Evolutionary conservation across 305 asterid species (phyloP).

Genomic region (Rubia peregrina): DNA sequence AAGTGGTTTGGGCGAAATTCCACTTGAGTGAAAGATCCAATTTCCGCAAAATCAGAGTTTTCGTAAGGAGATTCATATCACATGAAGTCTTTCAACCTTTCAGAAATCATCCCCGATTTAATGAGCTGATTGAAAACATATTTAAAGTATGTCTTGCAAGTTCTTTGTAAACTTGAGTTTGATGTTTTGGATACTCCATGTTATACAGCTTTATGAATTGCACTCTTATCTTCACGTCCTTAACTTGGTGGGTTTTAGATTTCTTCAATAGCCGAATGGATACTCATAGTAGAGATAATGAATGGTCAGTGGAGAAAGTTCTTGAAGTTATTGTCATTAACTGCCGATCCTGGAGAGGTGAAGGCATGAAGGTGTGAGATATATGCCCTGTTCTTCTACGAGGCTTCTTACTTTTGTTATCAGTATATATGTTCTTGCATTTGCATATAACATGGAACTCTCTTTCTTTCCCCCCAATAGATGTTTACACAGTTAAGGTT

Average conservation of each 20-base stretch:
- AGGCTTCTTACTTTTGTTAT: neutral
- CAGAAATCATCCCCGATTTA: conserved; percentile 91
- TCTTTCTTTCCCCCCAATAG: conserved; percentile 24
- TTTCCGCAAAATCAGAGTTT: no score
- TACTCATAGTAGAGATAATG: conserved; percentile 62
- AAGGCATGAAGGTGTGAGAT: conserved; percentile 79
- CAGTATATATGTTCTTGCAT: neutral
- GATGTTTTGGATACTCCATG: conserved; percentile 1
- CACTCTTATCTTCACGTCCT: conserved; percentile 7
- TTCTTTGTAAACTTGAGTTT: neutral
- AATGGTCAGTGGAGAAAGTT: conserved; percentile 96
- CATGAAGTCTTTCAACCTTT: conserved; percentile 96
- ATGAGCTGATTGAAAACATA: conserved; percentile 87
- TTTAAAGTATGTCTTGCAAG: conserved; percentile 41
- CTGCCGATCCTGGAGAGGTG: conserved; percentile 96
- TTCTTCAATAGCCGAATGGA: conserved; percentile 85
- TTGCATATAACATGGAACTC: neutral
- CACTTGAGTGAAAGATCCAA: no score
- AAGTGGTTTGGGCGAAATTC: no score
- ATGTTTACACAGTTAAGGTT: conserved; percentile 82
- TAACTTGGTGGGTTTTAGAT: conserved; percentile 61
- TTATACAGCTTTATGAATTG: neutral
- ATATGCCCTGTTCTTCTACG: conserved; percentile 10
- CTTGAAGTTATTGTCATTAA: conserved; percentile 67
- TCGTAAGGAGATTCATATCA: no score